phyloP scores from a whole-genome alignment of 352 stramenopile genomes.

The Globisporangium okanoganense region DNA sequence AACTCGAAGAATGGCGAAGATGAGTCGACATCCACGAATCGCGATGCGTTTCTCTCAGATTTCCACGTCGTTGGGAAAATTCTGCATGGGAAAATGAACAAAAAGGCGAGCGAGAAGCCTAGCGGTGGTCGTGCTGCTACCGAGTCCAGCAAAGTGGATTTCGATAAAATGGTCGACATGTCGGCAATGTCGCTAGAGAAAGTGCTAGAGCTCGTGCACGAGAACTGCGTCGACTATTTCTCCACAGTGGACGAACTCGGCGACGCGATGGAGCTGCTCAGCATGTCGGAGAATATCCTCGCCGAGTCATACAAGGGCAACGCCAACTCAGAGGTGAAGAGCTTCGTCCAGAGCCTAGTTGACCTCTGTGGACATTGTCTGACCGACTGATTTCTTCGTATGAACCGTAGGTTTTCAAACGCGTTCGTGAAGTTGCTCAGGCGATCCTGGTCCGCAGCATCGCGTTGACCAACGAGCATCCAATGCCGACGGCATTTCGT shows the following conservation, averaged over 20 bases:
- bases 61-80: conserved; percentile 81
- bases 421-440: conserved; percentile 43
- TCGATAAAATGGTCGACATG: conserved; percentile 49
- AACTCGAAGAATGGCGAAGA: background rate
- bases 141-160: conserved; percentile 18
- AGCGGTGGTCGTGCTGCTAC: background rate
- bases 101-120: conserved; percentile 18
- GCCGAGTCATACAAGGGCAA: conserved; percentile 45
- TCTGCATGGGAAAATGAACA: conserved; percentile 54
- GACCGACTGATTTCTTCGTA: background rate
- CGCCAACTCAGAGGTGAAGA: conserved; percentile 44
- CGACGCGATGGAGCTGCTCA: conserved; percentile 64
- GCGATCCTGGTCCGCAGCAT: conserved; percentile 64
- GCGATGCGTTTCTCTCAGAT: conserved; percentile 78
- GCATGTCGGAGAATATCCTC: conserved; percentile 57
- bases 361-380: background rate
- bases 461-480: conserved; percentile 64
- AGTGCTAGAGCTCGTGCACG: conserved; percentile 62
- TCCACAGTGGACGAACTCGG: conserved; percentile 68
- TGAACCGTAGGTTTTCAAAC: conserved; percentile 44
- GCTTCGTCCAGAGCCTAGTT: background rate
- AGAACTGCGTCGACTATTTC: conserved; percentile 72
- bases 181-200: conserved; percentile 54
- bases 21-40: conserved; percentile 15
- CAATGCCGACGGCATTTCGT: conserved; percentile 61